Percentiles rank a stretch among this genome's conserved stretches.
phyloP scores from a whole-genome alignment of 805 yeast genomes.

The Saturnispora ahearnii region DNA sequence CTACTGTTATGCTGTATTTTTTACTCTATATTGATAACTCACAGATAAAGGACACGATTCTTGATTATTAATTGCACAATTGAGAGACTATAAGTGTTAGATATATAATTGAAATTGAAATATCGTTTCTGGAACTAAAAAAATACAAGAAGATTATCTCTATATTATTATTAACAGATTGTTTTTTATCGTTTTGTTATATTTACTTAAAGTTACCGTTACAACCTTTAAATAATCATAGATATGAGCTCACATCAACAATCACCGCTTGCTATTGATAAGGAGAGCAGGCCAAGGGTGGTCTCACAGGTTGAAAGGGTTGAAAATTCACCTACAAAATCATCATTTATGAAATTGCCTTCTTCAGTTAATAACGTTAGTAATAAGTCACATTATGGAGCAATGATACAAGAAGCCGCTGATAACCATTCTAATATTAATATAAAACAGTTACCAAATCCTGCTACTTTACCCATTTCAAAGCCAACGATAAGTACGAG shows the following conservation, averaged over 20 bases:
- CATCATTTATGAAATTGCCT: conserved; percentile 3
- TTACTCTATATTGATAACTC: background rate
- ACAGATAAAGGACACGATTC: background rate
- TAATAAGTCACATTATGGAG: background rate
- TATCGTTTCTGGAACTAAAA: background rate
- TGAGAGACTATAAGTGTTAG: background rate
- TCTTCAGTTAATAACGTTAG: background rate
- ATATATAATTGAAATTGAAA: background rate
- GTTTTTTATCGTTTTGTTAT: no score
- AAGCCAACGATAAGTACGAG: background rate
- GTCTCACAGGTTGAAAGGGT: conserved; percentile 5
- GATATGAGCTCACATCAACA: background rate
- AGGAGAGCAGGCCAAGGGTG: conserved; percentile 1
- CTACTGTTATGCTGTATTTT: background rate
- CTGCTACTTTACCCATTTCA: background rate
- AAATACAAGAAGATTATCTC: background rate
- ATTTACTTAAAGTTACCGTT: no score
- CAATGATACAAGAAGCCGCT: background rate
- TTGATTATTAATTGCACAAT: background rate
- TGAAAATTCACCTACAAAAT: conserved; percentile 5
- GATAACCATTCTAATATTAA: background rate
- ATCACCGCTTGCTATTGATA: background rate
- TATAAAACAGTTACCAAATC: background rate
- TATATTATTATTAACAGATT: background rate
- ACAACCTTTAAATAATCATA: background rate